These are phyloP conservation scores for Fusarium temperatum DNA, from an alignment of 2,329 filamentous ascomycete species.

Conservation along the genomic window DNA sequence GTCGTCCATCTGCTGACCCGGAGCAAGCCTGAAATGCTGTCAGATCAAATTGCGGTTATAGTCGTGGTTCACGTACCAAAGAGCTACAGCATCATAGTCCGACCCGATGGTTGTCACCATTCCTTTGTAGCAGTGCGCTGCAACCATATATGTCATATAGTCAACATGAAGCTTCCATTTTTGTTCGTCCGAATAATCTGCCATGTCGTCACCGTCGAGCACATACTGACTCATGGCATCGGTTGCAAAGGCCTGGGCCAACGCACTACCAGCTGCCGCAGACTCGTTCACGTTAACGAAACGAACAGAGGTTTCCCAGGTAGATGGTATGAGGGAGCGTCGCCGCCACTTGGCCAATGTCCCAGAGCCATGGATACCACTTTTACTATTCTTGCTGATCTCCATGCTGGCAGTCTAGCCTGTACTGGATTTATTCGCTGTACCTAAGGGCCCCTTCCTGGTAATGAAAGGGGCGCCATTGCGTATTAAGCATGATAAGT, in stretches of 20 bases:
- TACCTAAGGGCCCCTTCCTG: constrained; percentile 32
- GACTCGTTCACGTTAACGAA: constrained; percentile 72
- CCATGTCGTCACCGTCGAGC: constrained; percentile 75
- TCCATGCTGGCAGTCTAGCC: constrained; percentile 54
- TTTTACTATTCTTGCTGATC: constrained; percentile 45
- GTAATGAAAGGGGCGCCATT: constrained; percentile 27
- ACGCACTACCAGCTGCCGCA: constrained; percentile 73
- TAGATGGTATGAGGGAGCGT: constrained; percentile 61
- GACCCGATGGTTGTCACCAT: constrained; percentile 78
- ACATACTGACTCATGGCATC: constrained; percentile 81
- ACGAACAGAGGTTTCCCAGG: constrained; percentile 67
- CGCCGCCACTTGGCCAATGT: constrained; percentile 43
- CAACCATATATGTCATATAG: constrained; percentile 80
- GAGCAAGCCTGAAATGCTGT: constrained; percentile 70
- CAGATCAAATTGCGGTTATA: background rate
- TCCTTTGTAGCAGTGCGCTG: constrained; percentile 78
- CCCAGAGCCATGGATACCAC: constrained; percentile 17
- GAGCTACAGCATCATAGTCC: constrained; percentile 79
- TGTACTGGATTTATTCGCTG: constrained; percentile 31
- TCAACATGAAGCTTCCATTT: constrained; percentile 81
- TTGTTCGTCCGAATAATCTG: constrained; percentile 68
- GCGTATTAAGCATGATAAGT: constrained; percentile 37
- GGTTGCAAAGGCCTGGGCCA: constrained; percentile 80
- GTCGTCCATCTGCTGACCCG: constrained; percentile 77
- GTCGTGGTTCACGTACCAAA: constrained; percentile 68